Evolutionary conservation across 2,329 filamentous ascomycete genomes (phyloP), one percentile per base, ranked within the genome.

Genomic region (Rhynchosporium graminicola): DNA sequence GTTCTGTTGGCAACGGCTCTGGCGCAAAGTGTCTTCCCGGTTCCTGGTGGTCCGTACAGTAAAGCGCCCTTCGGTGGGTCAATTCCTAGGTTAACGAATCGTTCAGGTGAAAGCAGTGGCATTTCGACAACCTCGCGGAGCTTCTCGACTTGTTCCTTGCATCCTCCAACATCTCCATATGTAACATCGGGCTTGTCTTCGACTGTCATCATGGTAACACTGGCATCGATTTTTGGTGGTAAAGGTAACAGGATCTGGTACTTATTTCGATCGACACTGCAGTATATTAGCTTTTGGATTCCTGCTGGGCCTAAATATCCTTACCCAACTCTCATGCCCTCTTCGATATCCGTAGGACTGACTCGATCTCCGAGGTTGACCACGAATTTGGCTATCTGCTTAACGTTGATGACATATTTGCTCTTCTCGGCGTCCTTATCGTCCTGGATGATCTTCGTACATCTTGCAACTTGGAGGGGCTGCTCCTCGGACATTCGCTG

Each of bases 401-500:
- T 99, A 71, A 99, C 94, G 79, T 99, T 99, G 84, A 99, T 99
- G 73, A 99, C 93, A 81, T 99, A 99, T 87, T 98, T 99, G 86
- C 90, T 96, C 86, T 99, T 99, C 67, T 96, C 91, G 65, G 91
- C 83, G 76, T 98, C 93, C 79, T 95, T 94, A 76, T 97, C 93
- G 75, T 98, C 94, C 65, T 92, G 88, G 71, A 99, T 99, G 77
- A 99, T 99, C 84, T 99, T 99, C 64, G 95, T 99, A 83, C 95
- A 99, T 74, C 95, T 86, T 68, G 95, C 95, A 67, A 99, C 95
- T 80, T 99, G 95, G 71, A 98, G 85, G 48, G 95, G 95, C 74
- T 99, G 95, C 80, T 99, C 95, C 80, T 99, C 95, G 67, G 89
- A 88, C 95, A 99, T 99, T 74, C 95, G 92, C 85, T 98, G 95